Evolutionary conservation across 306 rosid species (phyloP).

Genomic region (Medicago lupulina): DNA sequence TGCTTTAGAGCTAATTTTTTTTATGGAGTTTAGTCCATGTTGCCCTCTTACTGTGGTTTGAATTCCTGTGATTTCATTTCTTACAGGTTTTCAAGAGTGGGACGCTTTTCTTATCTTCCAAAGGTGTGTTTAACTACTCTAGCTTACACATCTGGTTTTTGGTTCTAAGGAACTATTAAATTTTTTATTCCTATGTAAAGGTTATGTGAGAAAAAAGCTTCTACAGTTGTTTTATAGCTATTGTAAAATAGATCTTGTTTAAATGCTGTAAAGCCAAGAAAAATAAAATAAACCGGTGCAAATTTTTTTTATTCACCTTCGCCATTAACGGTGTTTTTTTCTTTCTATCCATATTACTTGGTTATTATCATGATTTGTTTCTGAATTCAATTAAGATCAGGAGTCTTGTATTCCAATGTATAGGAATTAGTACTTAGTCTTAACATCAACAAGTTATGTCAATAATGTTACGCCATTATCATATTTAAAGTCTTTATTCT

Average conservation of each 20-base stretch:
- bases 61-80: conserved; percentile 41
- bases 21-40: conserved; percentile 20
- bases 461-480: background rate
- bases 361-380: background rate
- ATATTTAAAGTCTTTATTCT: background rate
- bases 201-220: background rate
- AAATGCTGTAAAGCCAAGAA: background rate
- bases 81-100: conserved; percentile 94
- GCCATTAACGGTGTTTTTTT: background rate
- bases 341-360: background rate
- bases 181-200: conserved; percentile 20
- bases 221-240: conserved; percentile 3
- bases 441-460: background rate
- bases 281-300: background rate
- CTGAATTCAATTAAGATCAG: background rate
- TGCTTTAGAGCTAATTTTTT: conserved; percentile 14
- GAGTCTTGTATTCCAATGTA: background rate
- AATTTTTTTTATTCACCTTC: background rate
- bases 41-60: conserved; percentile 13
- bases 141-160: background rate
- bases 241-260: conserved; percentile 8
- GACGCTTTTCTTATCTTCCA: conserved; percentile 88
- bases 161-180: conserved; percentile 11
- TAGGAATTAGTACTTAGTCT: background rate
- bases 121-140: conserved; percentile 65